These are phyloP conservation scores for Ogataea allantospora DNA, from an alignment of 805 yeast genomes.

Conservation along the genomic window DNA sequence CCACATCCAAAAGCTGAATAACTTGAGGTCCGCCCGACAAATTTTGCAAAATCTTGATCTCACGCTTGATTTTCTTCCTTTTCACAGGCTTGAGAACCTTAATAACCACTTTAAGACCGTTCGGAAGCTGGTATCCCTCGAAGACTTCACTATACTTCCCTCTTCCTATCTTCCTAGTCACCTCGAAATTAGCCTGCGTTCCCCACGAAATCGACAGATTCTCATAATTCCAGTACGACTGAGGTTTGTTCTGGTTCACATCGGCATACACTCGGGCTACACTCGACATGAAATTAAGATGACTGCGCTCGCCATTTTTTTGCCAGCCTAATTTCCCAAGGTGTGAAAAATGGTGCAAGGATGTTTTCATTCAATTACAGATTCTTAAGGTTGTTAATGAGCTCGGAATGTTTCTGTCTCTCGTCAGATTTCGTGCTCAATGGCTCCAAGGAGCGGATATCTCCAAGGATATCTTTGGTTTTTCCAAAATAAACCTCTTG, in stretches of 20 bases:
- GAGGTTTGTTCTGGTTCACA: slow-evolving; percentile 64
- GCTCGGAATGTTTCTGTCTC: slow-evolving; percentile 38
- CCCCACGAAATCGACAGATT: slow-evolving; percentile 64
- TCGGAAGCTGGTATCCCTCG: slow-evolving; percentile 70
- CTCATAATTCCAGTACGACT: slow-evolving; percentile 85
- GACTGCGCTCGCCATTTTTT: slow-evolving; percentile 1
- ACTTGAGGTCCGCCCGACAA: slow-evolving; percentile 83
- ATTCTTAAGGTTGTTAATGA: slow-evolving; percentile 38
- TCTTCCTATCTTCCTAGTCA: slow-evolving; percentile 80
- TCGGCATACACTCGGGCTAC: slow-evolving; percentile 65
- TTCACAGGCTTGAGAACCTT: slow-evolving; percentile 92
- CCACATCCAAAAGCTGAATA: slow-evolving; percentile 73
- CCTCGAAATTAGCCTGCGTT: slow-evolving; percentile 52
- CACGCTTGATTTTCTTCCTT: slow-evolving; percentile 86
- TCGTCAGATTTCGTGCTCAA: slow-evolving; percentile 38
- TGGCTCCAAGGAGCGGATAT: slow-evolving; percentile 48
- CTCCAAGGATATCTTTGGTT: slow-evolving; percentile 82
- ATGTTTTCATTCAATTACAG: slow-evolving; percentile 17
- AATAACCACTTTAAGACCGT: slow-evolving; percentile 68
- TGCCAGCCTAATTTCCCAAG: slow-evolving; percentile 2
- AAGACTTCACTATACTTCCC: slow-evolving; percentile 97
- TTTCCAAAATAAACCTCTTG: slow-evolving; percentile 96
- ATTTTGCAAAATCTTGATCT: slow-evolving; percentile 82
- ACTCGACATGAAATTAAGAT: slow-evolving; percentile 13
- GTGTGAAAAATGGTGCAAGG: slow-evolving; percentile 1